Conservation (phyloP, 345 rosid species). For the Hibiscus syriacus region DNA sequence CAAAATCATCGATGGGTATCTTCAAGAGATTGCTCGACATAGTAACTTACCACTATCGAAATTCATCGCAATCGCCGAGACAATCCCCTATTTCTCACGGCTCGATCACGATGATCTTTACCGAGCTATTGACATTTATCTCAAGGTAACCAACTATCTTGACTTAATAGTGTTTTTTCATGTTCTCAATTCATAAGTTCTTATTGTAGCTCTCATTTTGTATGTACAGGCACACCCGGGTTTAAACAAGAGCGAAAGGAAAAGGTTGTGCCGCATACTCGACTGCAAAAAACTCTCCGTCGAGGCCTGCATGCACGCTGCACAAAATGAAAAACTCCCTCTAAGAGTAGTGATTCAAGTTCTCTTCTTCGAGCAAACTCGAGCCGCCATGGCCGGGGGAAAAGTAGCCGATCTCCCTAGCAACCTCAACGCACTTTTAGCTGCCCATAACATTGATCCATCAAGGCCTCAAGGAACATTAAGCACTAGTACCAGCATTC, state of each 20-base stretch:
- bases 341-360: conserved; percentile 93
- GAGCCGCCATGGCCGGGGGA: conserved; percentile 60
- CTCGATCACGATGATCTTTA: conserved; percentile 89
- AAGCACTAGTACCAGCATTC: conserved; percentile 63
- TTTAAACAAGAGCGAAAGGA: conserved; percentile 76
- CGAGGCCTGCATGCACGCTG: conserved; percentile 98
- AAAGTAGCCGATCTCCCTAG: conserved; percentile 71
- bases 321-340: conserved; percentile 86
- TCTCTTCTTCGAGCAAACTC: conserved; percentile 89
- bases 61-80: conserved; percentile 70
- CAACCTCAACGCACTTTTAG: conserved; percentile 81
- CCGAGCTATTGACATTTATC: conserved; percentile 89
- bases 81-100: conserved; percentile 79
- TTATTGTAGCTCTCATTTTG: background rate
- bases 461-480: conserved; percentile 54
- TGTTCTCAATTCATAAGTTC: background rate
- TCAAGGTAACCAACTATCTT: conserved; percentile 58
- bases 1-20: conserved; percentile 82
- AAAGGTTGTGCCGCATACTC: conserved; percentile 66
- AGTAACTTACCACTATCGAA: conserved; percentile 69
- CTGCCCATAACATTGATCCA: conserved; percentile 64
- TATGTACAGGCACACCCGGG: conserved; percentile 62
- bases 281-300: conserved; percentile 94
- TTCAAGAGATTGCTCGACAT: conserved; percentile 72
- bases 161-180: conserved; percentile 28